Base-by-base conservation (phyloP, 192 early-diverging fungal genomes). In the Rhizoclosmatium sp. region DNA sequence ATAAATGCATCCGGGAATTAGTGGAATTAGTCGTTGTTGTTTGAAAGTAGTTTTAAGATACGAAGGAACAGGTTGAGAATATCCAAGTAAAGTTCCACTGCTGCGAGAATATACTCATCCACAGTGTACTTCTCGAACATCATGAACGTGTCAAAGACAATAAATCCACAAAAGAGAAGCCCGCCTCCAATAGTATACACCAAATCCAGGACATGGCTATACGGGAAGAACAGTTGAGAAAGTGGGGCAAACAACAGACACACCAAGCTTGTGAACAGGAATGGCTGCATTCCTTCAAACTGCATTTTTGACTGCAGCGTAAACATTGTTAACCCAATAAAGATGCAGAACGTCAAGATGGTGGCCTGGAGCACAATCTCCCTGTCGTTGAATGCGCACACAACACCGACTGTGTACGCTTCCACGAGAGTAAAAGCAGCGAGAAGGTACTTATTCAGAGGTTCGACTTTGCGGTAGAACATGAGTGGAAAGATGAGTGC, bases 151-250 rank as follows among this genome's bases (percentile, higher is more conserved):
- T 94, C 93, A 62, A 39, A 76, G 56, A 93, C 79, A 65, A 94
- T 92, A 84, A 91, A 94, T 7, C 91, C 91, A 70, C 89, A 91
- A 85, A 94, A 94, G 21, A 94, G 75, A 39, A 94, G 68, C 1
- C 91, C 93, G 1, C 80, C 86, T 9, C 82, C 69, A 9, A 90
- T 78, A 3, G 90, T 89, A 39, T 92, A 65, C 48, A 87, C 81
- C 47, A 93, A 68, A 70, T 93, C 85, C 45, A 91, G 71, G 2
- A 83, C 76, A 41, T 79, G 68, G 69, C 74, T 86, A 81, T 93
- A 93, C 1, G 93, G 93, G 45, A 94, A 54, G 71, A 94, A 94
- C 3, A 92, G 80, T 69, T 89, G 83, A 14, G 93, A 83, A 62
- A 94, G 69, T 3, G 88, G 86, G 14, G 88, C 84, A 3, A 92